Evolutionary conservation across 108 stramenopile genomes (phyloP).

Genomic region (Cyclostephanos invisitatus): DNA sequence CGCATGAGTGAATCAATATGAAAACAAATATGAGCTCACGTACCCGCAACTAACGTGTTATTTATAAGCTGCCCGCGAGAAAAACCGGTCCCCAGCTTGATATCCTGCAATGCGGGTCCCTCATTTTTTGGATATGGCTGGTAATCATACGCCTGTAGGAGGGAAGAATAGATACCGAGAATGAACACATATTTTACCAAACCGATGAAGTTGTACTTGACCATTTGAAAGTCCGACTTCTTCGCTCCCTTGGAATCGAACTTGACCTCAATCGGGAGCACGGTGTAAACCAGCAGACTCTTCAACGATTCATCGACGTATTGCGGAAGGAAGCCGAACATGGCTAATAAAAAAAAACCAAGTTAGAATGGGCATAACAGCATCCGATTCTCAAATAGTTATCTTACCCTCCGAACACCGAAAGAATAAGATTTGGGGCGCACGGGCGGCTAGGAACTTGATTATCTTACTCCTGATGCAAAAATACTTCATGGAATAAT

Average conservation of each 20-base stretch:
- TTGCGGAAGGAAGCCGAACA: slow-evolving; percentile 41
- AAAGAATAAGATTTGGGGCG: slow-evolving; percentile 21
- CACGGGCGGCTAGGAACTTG: slow-evolving; percentile 31
- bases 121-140: slow-evolving; percentile 23
- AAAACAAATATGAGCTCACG: not conserved
- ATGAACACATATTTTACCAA: slow-evolving; percentile 13
- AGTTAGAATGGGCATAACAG: not conserved
- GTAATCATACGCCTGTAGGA: slow-evolving; percentile 29
- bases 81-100: slow-evolving; percentile 15
- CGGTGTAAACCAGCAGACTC: slow-evolving; percentile 30
- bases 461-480: slow-evolving; percentile 26
- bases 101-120: slow-evolving; percentile 23
- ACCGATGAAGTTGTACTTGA: not conserved
- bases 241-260: slow-evolving; percentile 28
- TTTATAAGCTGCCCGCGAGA: slow-evolving; percentile 28
- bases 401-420: slow-evolving; percentile 36
- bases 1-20: not conserved
- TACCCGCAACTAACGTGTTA: slow-evolving; percentile 32
- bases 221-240: slow-evolving; percentile 19
- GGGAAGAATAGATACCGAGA: slow-evolving; percentile 26
- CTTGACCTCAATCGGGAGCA: slow-evolving; percentile 32
- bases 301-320: slow-evolving; percentile 30
- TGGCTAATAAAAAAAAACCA: slow-evolving; percentile 8
- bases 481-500: slow-evolving; percentile 17
- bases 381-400: not conserved